phyloP scores from a whole-genome alignment of 2,329 filamentous ascomycete genomes.

The Hypoxylon sp. region DNA sequence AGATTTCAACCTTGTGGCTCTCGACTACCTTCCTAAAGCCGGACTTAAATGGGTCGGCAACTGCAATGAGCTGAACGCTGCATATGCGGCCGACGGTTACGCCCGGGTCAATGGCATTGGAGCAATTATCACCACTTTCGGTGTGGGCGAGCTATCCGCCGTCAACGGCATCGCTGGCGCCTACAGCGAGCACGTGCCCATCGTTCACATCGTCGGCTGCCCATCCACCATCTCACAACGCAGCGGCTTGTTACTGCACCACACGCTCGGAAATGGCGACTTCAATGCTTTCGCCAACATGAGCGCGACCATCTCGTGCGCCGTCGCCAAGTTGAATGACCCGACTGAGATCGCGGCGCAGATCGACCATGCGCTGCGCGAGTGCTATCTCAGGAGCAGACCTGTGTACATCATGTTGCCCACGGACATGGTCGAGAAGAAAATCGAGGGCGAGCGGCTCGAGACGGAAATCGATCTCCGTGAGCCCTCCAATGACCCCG shows the following conservation, averaged over 20 bases:
- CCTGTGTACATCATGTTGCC: slow-evolving; percentile 90
- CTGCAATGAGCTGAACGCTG: slow-evolving; percentile 81
- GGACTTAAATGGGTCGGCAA: slow-evolving; percentile 77
- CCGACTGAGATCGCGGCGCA: slow-evolving; percentile 78
- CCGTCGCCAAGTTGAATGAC: slow-evolving; percentile 78
- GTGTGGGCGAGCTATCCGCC: slow-evolving; percentile 81
- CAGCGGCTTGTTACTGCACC: slow-evolving; percentile 69
- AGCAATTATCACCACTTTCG: slow-evolving; percentile 82
- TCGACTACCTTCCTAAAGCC: slow-evolving; percentile 74
- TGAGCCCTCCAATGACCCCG: slow-evolving; percentile 75
- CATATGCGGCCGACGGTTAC: slow-evolving; percentile 86
- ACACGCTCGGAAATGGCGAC: slow-evolving; percentile 83
- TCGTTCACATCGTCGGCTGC: slow-evolving; percentile 72
- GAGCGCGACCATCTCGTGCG: slow-evolving; percentile 79
- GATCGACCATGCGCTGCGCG: slow-evolving; percentile 82
- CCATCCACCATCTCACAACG: slow-evolving; percentile 64
- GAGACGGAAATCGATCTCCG: slow-evolving; percentile 78
- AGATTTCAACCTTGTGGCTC: slow-evolving; percentile 79
- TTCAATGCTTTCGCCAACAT: slow-evolving; percentile 88
- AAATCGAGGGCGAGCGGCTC: slow-evolving; percentile 81
- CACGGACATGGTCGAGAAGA: slow-evolving; percentile 82
- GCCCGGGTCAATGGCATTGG: slow-evolving; percentile 79
- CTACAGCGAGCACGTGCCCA: slow-evolving; percentile 79
- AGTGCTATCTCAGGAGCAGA: slow-evolving; percentile 80
- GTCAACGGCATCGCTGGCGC: slow-evolving; percentile 82